phyloP scores from a whole-genome alignment of 2,329 filamentous ascomycete genomes.

The Aspergillus eucalypticola region DNA sequence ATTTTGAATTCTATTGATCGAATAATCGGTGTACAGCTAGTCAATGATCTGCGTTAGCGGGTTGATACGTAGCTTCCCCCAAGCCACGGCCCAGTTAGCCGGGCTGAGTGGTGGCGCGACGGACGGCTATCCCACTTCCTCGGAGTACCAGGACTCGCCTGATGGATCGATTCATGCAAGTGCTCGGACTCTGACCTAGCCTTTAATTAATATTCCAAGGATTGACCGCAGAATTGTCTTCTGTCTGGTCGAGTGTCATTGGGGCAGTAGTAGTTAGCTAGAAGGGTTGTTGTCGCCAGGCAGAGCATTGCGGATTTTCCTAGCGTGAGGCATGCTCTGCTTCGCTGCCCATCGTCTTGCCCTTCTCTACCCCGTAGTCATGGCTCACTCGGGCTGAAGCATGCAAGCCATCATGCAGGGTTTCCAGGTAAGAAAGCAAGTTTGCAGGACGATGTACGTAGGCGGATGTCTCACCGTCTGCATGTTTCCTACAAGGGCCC shows the following conservation, averaged over 20 bases:
- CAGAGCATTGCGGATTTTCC: not conserved
- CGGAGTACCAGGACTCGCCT: not conserved
- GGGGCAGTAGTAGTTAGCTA: not conserved
- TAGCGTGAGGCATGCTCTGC: slow-evolving; percentile 3
- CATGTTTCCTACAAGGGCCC: not conserved
- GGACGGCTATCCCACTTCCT: not conserved
- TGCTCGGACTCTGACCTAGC: slow-evolving; percentile 7
- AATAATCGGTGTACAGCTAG: slow-evolving; percentile 18
- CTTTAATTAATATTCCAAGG: not conserved
- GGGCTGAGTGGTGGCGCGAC: not conserved
- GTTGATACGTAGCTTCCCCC: slow-evolving; percentile 13
- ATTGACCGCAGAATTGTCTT: not conserved
- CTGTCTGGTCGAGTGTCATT: not conserved
- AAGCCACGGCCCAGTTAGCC: slow-evolving; percentile 6
- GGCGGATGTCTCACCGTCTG: slow-evolving; percentile 7
- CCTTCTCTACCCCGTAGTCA: slow-evolving; percentile 9
- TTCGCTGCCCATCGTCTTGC: not conserved
- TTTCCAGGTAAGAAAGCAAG: slow-evolving; percentile 13
- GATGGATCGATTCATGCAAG: slow-evolving; percentile 15
- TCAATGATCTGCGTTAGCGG: slow-evolving; percentile 11
- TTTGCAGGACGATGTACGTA: slow-evolving; percentile 6
- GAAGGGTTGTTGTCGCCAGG: not conserved
- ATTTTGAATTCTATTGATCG: slow-evolving; percentile 16
- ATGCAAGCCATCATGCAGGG: slow-evolving; percentile 18
- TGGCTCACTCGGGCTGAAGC: slow-evolving; percentile 9